phyloP scores from a whole-genome alignment of 495 filamentous ascomycete genomes.

The Aeminium ludgeri region DNA sequence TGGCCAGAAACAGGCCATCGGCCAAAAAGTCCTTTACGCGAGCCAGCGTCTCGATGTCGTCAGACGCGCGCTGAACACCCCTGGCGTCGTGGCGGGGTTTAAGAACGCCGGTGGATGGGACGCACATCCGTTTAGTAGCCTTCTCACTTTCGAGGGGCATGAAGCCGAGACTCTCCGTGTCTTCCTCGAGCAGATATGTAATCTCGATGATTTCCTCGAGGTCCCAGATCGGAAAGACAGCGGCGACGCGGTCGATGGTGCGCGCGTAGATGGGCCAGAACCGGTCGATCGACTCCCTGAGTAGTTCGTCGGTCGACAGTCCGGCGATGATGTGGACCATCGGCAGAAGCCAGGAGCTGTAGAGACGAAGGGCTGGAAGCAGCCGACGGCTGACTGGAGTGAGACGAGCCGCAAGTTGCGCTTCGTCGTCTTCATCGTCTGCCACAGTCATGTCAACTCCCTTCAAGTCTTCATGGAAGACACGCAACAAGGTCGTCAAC shows the following conservation, averaged over 20 bases:
- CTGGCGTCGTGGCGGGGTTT: slow-evolving; percentile 42
- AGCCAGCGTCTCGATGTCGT: slow-evolving; percentile 54
- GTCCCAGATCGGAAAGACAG: slow-evolving; percentile 12
- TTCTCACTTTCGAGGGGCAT: slow-evolving; percentile 40
- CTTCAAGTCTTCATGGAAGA: slow-evolving; percentile 49
- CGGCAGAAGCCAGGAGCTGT: slow-evolving; percentile 53
- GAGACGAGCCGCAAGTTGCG: slow-evolving; percentile 34
- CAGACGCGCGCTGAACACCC: slow-evolving; percentile 40
- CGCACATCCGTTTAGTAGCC: slow-evolving; percentile 27
- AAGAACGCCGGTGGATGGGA: slow-evolving; percentile 17
- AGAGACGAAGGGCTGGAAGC: slow-evolving; percentile 52
- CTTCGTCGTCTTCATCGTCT: slow-evolving; percentile 1
- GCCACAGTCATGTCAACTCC: slow-evolving; percentile 25
- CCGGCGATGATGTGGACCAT: slow-evolving; percentile 27
- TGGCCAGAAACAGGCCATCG: slow-evolving; percentile 43
- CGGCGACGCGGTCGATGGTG: slow-evolving; percentile 6
- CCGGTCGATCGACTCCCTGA: slow-evolving; percentile 32
- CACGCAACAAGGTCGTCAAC: slow-evolving; percentile 57
- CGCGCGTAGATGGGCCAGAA: slow-evolving; percentile 12
- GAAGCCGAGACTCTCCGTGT: slow-evolving; percentile 61
- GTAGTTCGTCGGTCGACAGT: slow-evolving; percentile 32
- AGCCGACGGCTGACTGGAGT: slow-evolving; percentile 47
- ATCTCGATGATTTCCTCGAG: slow-evolving; percentile 33
- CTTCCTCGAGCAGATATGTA: slow-evolving; percentile 61
- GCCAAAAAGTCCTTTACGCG: slow-evolving; percentile 50